Percentiles rank a stretch among this genome's conserved stretches.
phyloP scores from a whole-genome alignment of 2,329 filamentous ascomycete species.

The Coniella vitis region DNA sequence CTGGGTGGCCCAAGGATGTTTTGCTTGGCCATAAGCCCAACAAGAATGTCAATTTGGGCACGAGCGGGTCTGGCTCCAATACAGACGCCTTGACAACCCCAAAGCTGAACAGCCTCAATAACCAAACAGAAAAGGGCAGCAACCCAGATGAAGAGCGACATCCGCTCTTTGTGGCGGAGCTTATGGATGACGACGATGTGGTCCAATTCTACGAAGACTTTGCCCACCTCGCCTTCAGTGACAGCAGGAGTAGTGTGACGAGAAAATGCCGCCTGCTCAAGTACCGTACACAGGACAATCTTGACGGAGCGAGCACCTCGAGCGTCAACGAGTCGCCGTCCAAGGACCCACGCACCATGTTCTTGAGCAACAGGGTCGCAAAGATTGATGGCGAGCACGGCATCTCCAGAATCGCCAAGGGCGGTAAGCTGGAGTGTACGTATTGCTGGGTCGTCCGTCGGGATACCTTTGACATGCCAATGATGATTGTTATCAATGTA shows the following conservation, averaged over 20 bases:
- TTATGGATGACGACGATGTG: conserved; percentile 88
- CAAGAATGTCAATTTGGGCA: conserved; percentile 72
- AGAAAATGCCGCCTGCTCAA: conserved; percentile 82
- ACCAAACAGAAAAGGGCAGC: conserved; percentile 27
- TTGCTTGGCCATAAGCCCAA: conserved; percentile 83
- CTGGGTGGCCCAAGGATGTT: conserved; percentile 88
- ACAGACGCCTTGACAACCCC: conserved; percentile 43
- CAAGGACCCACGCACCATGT: conserved; percentile 40
- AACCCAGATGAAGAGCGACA: conserved; percentile 48
- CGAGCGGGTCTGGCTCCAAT: conserved; percentile 33
- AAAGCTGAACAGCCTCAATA: conserved; percentile 38
- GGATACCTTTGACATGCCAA: conserved; percentile 96
- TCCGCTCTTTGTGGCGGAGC: conserved; percentile 83
- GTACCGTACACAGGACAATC: conserved; percentile 69
- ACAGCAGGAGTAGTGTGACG: conserved; percentile 78
- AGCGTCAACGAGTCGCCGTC: conserved; percentile 32
- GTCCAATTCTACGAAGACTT: conserved; percentile 96
- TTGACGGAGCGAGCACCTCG: conserved; percentile 26
- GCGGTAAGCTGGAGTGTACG: conserved; percentile 88
- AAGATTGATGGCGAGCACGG: conserved; percentile 67
- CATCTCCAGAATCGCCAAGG: conserved; percentile 74
- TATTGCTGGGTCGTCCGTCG: conserved; percentile 97
- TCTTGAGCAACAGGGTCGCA: conserved; percentile 53
- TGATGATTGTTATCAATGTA: conserved; percentile 97
- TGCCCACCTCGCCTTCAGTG: conserved; percentile 83